Evolutionary conservation across 306 rosid species (phyloP).

Genomic region (Pterocarpus macrocarpus): DNA sequence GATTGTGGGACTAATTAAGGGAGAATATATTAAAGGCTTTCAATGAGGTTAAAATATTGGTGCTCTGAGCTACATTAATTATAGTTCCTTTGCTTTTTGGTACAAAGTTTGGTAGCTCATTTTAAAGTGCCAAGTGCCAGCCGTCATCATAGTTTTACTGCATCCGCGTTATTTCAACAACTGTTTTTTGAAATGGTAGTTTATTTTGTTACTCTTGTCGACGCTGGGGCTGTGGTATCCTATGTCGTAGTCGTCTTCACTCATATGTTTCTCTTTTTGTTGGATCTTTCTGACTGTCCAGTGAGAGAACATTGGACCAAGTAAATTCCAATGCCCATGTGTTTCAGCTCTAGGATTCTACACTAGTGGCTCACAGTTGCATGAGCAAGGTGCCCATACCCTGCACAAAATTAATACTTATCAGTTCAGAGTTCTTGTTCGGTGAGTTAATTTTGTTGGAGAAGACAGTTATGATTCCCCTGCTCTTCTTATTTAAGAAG

Average conservation of each 20-base stretch:
- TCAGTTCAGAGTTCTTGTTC: constrained; percentile 34
- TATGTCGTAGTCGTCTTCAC: constrained; percentile 5
- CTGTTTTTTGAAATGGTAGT: background rate
- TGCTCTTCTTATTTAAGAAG: constrained; percentile 1
- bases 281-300: constrained; percentile 36
- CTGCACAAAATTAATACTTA: constrained; percentile 36
- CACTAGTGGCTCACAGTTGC: constrained; percentile 3
- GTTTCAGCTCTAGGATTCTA: constrained; percentile 32
- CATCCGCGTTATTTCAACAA: constrained; percentile 23
- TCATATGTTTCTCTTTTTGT: background rate
- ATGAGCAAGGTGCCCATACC: constrained; percentile 42
- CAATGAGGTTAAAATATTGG: constrained; percentile 22
- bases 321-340: constrained; percentile 8
- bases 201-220: background rate
- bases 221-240: background rate
- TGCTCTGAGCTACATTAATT: background rate
- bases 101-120: constrained; percentile 42
- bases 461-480: constrained; percentile 41
- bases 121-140: background rate
- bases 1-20: background rate
- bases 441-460: constrained; percentile 34
- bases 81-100: constrained; percentile 15
- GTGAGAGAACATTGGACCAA: constrained; percentile 29
- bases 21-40: background rate
- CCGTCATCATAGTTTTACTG: constrained; percentile 25